These are phyloP conservation scores for Diaporthe citri DNA, from an alignment of 2,329 filamentous ascomycete genomes.

Conservation along the genomic window DNA sequence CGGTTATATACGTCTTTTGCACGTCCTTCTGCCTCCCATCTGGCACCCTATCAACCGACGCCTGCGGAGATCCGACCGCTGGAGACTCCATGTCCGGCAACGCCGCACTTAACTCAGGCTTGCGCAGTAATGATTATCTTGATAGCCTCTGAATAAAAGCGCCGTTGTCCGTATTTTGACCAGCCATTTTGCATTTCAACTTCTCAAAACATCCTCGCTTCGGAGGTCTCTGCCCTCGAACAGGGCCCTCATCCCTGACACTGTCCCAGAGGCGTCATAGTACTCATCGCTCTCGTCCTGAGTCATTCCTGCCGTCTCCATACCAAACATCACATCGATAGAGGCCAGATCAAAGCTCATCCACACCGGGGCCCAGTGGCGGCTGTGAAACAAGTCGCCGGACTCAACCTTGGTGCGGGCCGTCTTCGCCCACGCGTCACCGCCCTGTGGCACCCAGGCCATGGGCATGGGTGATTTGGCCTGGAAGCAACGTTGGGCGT, in stretches of 20 bases:
- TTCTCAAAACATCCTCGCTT: background rate
- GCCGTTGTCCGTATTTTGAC: no score
- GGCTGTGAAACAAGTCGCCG: conserved; percentile 14
- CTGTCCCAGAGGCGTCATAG: background rate
- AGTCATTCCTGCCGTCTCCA: background rate
- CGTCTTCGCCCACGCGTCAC: background rate
- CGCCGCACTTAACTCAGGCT: no score
- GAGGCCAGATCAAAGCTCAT: background rate
- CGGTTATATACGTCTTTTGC: no score
- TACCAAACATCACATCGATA: background rate
- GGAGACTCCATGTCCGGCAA: no score
- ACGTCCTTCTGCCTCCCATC: no score
- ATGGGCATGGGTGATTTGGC: background rate
- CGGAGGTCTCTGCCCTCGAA: background rate
- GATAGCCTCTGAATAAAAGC: no score
- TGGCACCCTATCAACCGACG: no score
- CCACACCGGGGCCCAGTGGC: background rate
- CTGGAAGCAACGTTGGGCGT: background rate
- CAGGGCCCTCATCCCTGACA: background rate
- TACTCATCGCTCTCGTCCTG: background rate
- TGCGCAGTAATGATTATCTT: no score
- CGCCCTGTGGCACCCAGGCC: background rate
- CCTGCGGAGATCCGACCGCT: no score
- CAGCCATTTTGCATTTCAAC: background rate
- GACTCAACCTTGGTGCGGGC: background rate